These are phyloP conservation scores for Serpula lacrymans DNA, from an alignment of 768 basidiomycete species.

Conservation along the genomic window DNA sequence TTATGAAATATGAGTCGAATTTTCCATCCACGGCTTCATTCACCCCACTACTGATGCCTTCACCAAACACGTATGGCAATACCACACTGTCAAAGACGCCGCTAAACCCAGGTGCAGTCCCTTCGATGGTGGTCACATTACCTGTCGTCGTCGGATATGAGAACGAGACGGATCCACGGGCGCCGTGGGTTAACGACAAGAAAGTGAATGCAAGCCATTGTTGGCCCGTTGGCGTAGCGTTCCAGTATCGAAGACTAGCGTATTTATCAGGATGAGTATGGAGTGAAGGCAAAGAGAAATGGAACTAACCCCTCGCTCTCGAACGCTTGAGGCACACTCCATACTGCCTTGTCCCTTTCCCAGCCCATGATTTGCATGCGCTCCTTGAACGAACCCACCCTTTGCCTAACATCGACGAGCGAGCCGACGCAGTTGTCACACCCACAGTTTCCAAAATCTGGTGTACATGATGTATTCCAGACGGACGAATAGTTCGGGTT, in stretches of 20 bases:
- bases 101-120: slow-evolving; percentile 9
- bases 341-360: slow-evolving; percentile 63
- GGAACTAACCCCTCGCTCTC: slow-evolving; percentile 42
- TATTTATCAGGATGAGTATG: background rate
- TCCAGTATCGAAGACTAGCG: slow-evolving; percentile 31
- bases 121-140: slow-evolving; percentile 20
- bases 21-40: slow-evolving; percentile 11
- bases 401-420: slow-evolving; percentile 59
- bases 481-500: slow-evolving; percentile 59
- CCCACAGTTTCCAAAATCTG: slow-evolving; percentile 71
- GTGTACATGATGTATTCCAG: slow-evolving; percentile 60
- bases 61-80: slow-evolving; percentile 23
- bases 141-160: slow-evolving; percentile 22
- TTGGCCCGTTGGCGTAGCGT: slow-evolving; percentile 22
- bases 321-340: slow-evolving; percentile 78
- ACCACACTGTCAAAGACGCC: slow-evolving; percentile 3
- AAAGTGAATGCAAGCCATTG: slow-evolving; percentile 23
- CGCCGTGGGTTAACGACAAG: slow-evolving; percentile 23
- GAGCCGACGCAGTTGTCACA: slow-evolving; percentile 63
- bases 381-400: slow-evolving; percentile 64
- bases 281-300: background rate
- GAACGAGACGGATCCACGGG: slow-evolving; percentile 25
- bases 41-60: no score
- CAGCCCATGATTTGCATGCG: slow-evolving; percentile 60
- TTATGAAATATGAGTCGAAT: slow-evolving; percentile 5